Base-by-base conservation (phyloP, 306 rosid genomes). In the Alnus glutinosa region DNA sequence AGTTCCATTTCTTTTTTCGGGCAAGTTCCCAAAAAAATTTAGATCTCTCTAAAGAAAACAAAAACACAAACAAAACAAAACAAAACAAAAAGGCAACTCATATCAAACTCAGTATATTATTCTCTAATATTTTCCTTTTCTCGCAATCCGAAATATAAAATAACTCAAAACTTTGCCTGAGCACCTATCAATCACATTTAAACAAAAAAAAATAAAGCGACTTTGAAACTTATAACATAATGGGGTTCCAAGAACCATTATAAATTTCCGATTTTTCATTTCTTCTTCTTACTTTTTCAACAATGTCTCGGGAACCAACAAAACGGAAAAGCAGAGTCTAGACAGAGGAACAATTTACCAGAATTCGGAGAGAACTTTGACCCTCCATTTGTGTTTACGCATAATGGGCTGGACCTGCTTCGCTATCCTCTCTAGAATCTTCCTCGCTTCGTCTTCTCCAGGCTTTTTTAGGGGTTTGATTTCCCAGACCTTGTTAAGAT, bases 391-490 rank as follows among this genome's bases (percentile, higher is more conserved):
- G 81, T 80, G 97, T 55, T 83, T 90, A 51, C 82, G 91, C 98
- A 94, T 94, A 75, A 94, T 94, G 52, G 98, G 98, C 39, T 89
- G 98, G 42, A 94, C 97, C 83, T 94, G 98, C 82, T 89, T 91
- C 51, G 98, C 98, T 36, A 94, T 83, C 72, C 83, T 91, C 76
- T 92, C 98, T 9, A 94, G 84, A 82, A 87, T 85, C 61, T 87
- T 90, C 75, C 67, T 89, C 14, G 97, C 98, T 84, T 91, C 88
- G 11, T 91, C 97, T 74, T 86, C 74, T 16, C 82, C 84, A 34
- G 94, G 88, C 83, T 91, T 92, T 82, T 89, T 89, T 71, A 92
- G 86, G 68, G 93, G 90, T 84, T 66, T 89, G 87, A 85, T 85
- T 85, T 94, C 97, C 98, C 98, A 94, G 18, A 94, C 92, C 80